Conservation (phyloP, 192 early-diverging fungal species). For the Spizellomyces punctatus region DNA sequence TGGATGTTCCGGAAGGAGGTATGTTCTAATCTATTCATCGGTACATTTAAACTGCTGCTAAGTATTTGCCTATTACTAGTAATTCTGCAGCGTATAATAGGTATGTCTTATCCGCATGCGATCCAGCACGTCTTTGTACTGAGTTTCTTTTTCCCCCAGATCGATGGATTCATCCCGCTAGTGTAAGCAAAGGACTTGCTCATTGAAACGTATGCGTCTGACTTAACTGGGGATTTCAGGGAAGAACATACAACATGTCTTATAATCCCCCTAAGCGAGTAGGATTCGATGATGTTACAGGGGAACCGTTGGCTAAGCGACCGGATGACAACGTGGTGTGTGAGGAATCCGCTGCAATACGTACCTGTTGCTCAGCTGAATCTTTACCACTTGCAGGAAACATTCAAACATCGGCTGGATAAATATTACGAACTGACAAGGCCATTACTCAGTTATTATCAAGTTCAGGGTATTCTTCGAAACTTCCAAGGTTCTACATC, state of each 20-base stretch:
- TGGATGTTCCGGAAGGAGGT: constrained; percentile 81
- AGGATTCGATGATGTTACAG: constrained; percentile 91
- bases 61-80: constrained; percentile 45
- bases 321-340: constrained; percentile 76
- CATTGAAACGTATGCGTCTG: neutral
- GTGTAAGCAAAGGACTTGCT: constrained; percentile 15
- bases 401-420: constrained; percentile 75
- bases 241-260: constrained; percentile 89
- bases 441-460: constrained; percentile 89
- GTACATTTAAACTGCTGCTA: neutral
- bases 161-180: constrained; percentile 85
- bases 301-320: constrained; percentile 84
- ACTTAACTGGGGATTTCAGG: constrained; percentile 44
- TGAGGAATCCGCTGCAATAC: constrained; percentile 27
- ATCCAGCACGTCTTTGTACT: constrained; percentile 1
- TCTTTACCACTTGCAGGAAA: constrained; percentile 53
- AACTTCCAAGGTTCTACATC: constrained; percentile 66
- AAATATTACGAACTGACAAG: constrained; percentile 76
- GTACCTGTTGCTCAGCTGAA: too few relatives aligned
- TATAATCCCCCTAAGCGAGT: constrained; percentile 88
- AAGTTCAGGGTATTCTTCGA: constrained; percentile 59
- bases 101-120: constrained; percentile 38
- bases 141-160: constrained; percentile 47
- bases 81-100: constrained; percentile 84
- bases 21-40: neutral